phyloP scores from a whole-genome alignment of 192 early-diverging fungal species.

The Anaeromyces robustus region DNA sequence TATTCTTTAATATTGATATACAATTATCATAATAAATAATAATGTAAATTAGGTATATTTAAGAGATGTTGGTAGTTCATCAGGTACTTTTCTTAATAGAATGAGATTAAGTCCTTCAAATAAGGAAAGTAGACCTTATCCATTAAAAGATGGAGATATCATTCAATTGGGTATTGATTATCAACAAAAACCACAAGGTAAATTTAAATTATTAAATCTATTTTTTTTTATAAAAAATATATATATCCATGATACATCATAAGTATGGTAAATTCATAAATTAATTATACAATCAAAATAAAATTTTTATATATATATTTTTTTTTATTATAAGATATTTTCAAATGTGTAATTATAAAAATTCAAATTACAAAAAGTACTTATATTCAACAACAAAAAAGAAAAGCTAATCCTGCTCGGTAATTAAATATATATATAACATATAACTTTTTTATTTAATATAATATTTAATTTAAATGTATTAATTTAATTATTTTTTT shows the following conservation, averaged over 20 bases:
- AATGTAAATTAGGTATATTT: slow-evolving; percentile 55
- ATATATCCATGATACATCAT: too few species aligned
- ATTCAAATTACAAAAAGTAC: slow-evolving; percentile 32
- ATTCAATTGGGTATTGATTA: slow-evolving; percentile 43
- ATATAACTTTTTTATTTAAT: too few species aligned
- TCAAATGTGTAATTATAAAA: slow-evolving; percentile 22
- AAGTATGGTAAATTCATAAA: too few species aligned
- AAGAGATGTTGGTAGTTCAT: slow-evolving; percentile 88
- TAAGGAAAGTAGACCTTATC: slow-evolving; percentile 64
- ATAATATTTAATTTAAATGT: too few species aligned
- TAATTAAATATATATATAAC: too few species aligned
- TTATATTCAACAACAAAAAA: slow-evolving; percentile 21
- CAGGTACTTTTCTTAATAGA: slow-evolving; percentile 95
- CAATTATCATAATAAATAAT: neutral
- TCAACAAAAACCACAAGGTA: slow-evolving; percentile 35
- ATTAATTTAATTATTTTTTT: too few species aligned
- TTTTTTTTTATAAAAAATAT: neutral
- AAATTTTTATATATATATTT: too few species aligned
- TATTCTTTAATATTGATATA: too few species aligned
- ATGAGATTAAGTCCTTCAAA: slow-evolving; percentile 75
- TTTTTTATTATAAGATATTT: slow-evolving; percentile 16
- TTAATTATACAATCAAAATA: too few species aligned
- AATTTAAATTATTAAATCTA: neutral
- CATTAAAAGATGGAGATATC: slow-evolving; percentile 40
- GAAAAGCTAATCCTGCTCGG: slow-evolving; percentile 35